These are phyloP conservation scores for Gymnopilus junonius DNA, from an alignment of 768 basidiomycete genomes.

Conservation along the genomic window DNA sequence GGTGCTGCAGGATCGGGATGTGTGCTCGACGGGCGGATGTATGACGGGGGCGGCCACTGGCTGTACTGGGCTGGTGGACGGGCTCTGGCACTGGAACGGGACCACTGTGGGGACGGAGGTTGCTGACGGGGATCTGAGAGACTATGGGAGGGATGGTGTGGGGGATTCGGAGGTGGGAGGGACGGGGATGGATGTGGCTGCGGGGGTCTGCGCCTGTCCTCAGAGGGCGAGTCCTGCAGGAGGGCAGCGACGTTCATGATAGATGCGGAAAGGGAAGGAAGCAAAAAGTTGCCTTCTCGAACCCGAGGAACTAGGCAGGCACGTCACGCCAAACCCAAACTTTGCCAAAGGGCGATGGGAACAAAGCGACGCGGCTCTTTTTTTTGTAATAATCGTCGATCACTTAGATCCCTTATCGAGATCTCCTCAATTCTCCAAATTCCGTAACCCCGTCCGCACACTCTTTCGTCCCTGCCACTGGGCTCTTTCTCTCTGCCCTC, in stretches of 20 bases:
- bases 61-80: neutral
- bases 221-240: conserved; percentile 72
- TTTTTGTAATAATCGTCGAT: conserved; percentile 23
- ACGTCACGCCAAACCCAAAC: conserved; percentile 1
- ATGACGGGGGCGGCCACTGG: conserved; percentile 3
- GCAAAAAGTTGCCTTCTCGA: neutral
- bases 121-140: neutral
- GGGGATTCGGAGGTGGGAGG: neutral
- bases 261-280: conserved; percentile 1
- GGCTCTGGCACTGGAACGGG: neutral
- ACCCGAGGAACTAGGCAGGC: neutral
- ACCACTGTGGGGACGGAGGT: conserved; percentile 5
- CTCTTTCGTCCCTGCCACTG: neutral
- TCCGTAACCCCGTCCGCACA: neutral
- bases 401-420: conserved; percentile 27
- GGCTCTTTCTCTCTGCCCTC: neutral
- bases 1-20: neutral
- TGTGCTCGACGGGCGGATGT: conserved; percentile 5
- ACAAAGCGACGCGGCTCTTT: conserved; percentile 14
- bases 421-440: conserved; percentile 1
- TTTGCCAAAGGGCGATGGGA: conserved; percentile 13
- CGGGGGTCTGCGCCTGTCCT: conserved; percentile 40
- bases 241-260: conserved; percentile 73
- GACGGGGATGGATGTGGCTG: conserved; percentile 11
- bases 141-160: neutral